Evolutionary conservation across 805 yeast genomes (phyloP).

Genomic region (Jamesozyma piceae): DNA sequence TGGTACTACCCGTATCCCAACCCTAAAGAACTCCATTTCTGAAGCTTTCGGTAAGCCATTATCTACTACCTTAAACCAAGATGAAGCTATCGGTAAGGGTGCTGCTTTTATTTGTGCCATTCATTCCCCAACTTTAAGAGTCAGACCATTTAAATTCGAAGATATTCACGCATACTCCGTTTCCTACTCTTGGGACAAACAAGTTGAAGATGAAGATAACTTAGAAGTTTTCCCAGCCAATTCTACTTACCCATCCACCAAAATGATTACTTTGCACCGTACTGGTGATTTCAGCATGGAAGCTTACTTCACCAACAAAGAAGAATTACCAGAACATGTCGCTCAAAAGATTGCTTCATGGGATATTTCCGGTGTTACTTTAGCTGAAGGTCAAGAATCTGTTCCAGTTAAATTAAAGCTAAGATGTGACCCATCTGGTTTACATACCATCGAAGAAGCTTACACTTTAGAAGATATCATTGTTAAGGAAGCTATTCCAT

Average conservation of each 20-base stretch:
- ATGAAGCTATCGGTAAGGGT: slow-evolving; percentile 98
- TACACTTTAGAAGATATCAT: slow-evolving; percentile 87
- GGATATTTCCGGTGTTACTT: slow-evolving; percentile 76
- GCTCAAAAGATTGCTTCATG: slow-evolving; percentile 65
- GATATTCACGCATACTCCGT: slow-evolving; percentile 88
- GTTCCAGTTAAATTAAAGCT: slow-evolving; percentile 87
- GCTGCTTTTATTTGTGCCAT: slow-evolving; percentile 98
- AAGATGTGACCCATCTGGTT: slow-evolving; percentile 95
- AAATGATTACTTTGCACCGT: slow-evolving; percentile 90
- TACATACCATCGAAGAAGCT: slow-evolving; percentile 88
- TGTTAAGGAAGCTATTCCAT: slow-evolving; percentile 79
- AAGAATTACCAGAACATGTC: slow-evolving; percentile 63
- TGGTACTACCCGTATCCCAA: slow-evolving; percentile 97
- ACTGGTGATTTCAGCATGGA: slow-evolving; percentile 76
- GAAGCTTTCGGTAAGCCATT: slow-evolving; percentile 77
- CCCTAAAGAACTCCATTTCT: slow-evolving; percentile 70
- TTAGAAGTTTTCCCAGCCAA: slow-evolving; percentile 96
- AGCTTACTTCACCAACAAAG: slow-evolving; percentile 75
- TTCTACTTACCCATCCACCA: slow-evolving; percentile 87
- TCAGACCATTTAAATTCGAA: slow-evolving; percentile 96
- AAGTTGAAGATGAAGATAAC: slow-evolving; percentile 81
- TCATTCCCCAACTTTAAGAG: slow-evolving; percentile 97
- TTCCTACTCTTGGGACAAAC: slow-evolving; percentile 90
- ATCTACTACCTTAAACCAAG: slow-evolving; percentile 94
- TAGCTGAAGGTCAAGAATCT: slow-evolving; percentile 63